These are phyloP conservation scores for Debaryomyces fabryi DNA, from an alignment of 1,139 yeast genomes.

Conservation along the genomic window DNA sequence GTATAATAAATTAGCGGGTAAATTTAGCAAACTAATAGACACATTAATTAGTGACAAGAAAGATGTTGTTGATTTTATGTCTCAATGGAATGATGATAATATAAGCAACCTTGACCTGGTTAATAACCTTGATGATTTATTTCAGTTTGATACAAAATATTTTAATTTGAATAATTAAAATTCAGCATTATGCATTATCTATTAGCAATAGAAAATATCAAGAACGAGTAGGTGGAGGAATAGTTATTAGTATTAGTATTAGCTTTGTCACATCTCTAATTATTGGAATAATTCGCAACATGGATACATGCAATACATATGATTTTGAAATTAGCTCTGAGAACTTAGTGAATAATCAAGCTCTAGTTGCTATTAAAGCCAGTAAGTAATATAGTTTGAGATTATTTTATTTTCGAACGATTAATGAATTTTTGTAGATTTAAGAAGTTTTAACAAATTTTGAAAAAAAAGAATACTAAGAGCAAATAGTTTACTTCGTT, in stretches of 20 bases:
- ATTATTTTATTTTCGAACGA: too few species aligned
- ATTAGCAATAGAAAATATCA: neutral
- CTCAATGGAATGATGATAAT: constrained; percentile 14
- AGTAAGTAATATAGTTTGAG: too few species aligned
- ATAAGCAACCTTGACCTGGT: constrained; percentile 18
- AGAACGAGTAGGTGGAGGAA: neutral
- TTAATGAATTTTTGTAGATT: too few species aligned
- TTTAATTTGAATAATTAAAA: neutral
- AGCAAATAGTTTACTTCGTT: too few species aligned
- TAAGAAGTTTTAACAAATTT: too few species aligned
- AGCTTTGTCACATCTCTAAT: neutral
- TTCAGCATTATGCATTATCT: neutral
- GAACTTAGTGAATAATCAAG: too few species aligned
- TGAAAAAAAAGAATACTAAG: too few species aligned
- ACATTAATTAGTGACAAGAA: constrained; percentile 15
- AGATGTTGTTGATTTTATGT: constrained; percentile 6
- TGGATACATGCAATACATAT: neutral
- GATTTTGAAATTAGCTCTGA: too few species aligned
- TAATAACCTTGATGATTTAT: constrained; percentile 19
- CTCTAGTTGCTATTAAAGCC: too few species aligned
- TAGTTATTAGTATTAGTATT: neutral
- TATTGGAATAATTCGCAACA: neutral
- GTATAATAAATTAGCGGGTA: constrained; percentile 51
- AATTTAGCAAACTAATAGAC: constrained; percentile 53
- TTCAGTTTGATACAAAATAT: constrained; percentile 6